These are phyloP conservation scores for Neonectria punicea DNA, from an alignment of 2,329 filamentous ascomycete genomes.

Conservation along the genomic window DNA sequence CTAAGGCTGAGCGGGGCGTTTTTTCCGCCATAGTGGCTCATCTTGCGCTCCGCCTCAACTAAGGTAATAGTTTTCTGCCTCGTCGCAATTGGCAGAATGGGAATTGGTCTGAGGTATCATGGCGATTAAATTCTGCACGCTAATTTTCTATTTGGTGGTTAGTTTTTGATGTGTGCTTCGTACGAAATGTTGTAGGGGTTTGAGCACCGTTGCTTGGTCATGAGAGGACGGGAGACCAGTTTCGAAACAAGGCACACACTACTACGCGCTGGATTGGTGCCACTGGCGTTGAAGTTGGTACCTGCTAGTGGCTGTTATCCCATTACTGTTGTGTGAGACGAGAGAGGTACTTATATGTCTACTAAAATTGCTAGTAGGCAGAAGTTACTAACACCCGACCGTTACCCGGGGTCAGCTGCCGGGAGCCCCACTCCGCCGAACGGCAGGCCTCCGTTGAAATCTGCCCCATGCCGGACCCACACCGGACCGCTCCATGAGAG, in stretches of 20 bases:
- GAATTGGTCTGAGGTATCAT: neutral
- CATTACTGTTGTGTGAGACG: neutral
- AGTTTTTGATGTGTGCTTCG: neutral
- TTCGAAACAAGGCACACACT: neutral
- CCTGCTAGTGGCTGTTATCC: neutral
- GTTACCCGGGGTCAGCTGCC: neutral
- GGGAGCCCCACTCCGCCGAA: neutral
- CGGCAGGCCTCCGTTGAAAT: neutral
- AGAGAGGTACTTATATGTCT: neutral
- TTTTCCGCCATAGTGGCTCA: neutral
- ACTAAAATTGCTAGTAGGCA: neutral
- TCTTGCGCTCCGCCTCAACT: neutral
- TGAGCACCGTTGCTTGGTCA: too few species aligned
- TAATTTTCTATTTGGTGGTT: neutral
- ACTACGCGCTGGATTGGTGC: neutral
- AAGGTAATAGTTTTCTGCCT: neutral
- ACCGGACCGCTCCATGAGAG: neutral
- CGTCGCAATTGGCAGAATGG: neutral
- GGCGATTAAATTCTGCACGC: neutral
- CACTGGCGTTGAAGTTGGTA: neutral
- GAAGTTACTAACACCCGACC: neutral
- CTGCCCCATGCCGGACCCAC: neutral
- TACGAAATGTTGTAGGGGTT: too few species aligned
- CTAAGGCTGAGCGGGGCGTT: conserved; percentile 7
- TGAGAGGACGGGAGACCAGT: too few species aligned